Conservation (phyloP, 2,329 filamentous ascomycete species). For the Aspergillus japonicus region DNA sequence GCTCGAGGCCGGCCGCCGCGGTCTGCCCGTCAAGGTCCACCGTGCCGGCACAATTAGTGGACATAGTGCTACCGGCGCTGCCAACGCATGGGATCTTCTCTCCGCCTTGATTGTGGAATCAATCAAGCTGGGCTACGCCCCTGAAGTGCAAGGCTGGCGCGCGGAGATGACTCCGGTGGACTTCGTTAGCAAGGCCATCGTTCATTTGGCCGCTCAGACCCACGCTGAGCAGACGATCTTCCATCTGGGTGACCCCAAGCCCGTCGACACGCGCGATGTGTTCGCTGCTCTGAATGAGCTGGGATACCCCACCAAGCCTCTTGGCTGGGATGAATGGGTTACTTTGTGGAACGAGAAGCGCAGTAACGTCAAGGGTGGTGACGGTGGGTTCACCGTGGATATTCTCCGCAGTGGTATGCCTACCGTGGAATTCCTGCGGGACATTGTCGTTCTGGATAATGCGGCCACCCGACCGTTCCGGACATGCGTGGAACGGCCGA, state of each 20-base stretch:
- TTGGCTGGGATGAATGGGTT: constrained; percentile 73
- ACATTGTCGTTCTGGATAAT: constrained; percentile 72
- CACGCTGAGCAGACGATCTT: constrained; percentile 65
- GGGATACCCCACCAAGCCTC: constrained; percentile 66
- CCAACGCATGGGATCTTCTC: constrained; percentile 75
- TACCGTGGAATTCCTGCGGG: constrained; percentile 66
- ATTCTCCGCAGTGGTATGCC: constrained; percentile 81
- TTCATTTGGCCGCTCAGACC: constrained; percentile 65
- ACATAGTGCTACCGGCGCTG: constrained; percentile 70
- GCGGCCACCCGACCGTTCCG: constrained; percentile 62
- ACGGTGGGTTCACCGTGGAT: constrained; percentile 73
- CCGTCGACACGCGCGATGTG: constrained; percentile 63
- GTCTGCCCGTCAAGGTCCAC: constrained; percentile 68
- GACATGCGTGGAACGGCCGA: constrained; percentile 61
- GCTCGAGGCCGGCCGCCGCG: constrained; percentile 65
- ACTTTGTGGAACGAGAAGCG: constrained; percentile 70
- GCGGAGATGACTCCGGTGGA: constrained; percentile 84
- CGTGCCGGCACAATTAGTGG: constrained; percentile 76
- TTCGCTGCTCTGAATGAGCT: constrained; percentile 65
- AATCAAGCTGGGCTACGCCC: constrained; percentile 67
- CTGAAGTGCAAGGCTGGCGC: constrained; percentile 71
- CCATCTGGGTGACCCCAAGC: constrained; percentile 71
- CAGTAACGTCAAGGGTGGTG: constrained; percentile 62
- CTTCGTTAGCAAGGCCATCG: constrained; percentile 72
- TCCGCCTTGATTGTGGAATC: constrained; percentile 76